These are phyloP conservation scores for Trametes hirsuta DNA, from an alignment of 1,284 basidiomycete genomes.

Conservation along the genomic window DNA sequence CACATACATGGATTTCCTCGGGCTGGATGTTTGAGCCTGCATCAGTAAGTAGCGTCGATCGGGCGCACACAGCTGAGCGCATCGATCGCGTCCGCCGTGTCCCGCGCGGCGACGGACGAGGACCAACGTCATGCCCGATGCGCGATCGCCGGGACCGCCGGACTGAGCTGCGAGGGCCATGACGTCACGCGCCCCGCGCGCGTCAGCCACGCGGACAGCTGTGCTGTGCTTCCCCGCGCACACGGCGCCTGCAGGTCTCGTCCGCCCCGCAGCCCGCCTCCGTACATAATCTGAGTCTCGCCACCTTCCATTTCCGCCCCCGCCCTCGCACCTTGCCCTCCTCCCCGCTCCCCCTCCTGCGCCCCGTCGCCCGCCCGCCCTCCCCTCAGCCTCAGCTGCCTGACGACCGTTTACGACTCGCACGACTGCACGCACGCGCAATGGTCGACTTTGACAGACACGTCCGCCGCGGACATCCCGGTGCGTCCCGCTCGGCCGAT, in stretches of 20 bases:
- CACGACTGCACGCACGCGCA: constrained; percentile 7
- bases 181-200: constrained; percentile 2
- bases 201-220: constrained; percentile 4
- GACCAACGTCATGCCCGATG: too few relatives aligned
- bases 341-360: background rate
- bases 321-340: background rate
- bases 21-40: too few relatives aligned
- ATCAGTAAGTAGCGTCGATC: too few relatives aligned
- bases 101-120: too few relatives aligned
- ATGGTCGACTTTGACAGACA: constrained; percentile 44
- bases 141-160: background rate
- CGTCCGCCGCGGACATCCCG: constrained; percentile 54
- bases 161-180: background rate
- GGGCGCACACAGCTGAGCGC: too few relatives aligned
- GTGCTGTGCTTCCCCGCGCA: background rate
- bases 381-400: background rate
- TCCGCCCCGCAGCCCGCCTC: background rate
- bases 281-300: background rate
- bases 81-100: too few relatives aligned
- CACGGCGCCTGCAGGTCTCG: background rate
- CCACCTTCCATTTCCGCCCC: background rate
- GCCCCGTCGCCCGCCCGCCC: background rate
- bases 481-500: constrained; percentile 38
- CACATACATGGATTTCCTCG: too few relatives aligned
- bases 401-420: constrained; percentile 23